These are phyloP conservation scores for Hansenula lynferdii DNA, from an alignment of 1,139 yeast species.

Conservation along the genomic window DNA sequence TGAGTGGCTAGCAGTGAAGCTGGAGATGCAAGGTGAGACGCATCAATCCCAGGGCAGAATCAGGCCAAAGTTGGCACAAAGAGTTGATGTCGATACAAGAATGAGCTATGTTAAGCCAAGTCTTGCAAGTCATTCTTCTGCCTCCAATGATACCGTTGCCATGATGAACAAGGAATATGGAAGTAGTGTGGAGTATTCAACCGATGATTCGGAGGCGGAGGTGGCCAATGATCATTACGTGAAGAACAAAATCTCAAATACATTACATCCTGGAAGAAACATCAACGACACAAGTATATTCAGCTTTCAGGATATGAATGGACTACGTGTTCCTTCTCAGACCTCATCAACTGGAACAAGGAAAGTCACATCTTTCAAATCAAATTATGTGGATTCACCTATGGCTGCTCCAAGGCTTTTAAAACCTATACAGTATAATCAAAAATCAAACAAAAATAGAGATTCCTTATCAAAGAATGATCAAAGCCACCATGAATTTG, in stretches of 20 bases:
- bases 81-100: too few relatives aligned
- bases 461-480: too few relatives aligned
- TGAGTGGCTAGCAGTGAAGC: conserved; percentile 59
- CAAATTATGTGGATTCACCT: conserved; percentile 14
- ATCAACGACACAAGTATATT: conserved; percentile 9
- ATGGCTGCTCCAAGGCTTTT: conserved; percentile 16
- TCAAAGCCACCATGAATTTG: too few relatives aligned
- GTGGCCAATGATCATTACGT: too few relatives aligned
- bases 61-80: background rate
- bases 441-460: too few relatives aligned
- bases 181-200: background rate
- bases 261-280: background rate
- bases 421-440: conserved; percentile 1
- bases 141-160: background rate
- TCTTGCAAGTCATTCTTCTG: too few relatives aligned
- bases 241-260: background rate
- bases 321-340: conserved; percentile 4
- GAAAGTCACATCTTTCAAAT: conserved; percentile 13
- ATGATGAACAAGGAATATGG: too few relatives aligned
- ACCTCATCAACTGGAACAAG: conserved; percentile 7
- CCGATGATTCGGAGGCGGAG: background rate
- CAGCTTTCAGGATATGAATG: conserved; percentile 13
- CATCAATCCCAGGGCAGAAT: background rate
- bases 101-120: too few relatives aligned
- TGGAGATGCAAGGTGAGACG: conserved; percentile 32